Conservation (phyloP, 176 grass and related monocot species). For the Zea mays region DNA sequence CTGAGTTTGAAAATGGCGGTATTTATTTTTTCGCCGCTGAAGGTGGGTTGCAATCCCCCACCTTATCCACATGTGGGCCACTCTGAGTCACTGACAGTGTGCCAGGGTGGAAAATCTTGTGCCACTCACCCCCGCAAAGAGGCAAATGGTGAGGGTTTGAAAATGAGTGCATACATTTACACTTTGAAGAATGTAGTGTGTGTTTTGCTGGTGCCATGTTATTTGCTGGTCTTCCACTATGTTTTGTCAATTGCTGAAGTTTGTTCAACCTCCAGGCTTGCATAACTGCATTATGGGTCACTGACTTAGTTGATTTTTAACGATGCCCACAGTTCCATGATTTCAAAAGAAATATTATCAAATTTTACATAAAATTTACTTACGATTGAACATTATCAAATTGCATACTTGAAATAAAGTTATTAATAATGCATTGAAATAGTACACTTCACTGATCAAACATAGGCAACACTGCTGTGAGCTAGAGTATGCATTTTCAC, state of each 20-base stretch:
- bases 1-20: background rate
- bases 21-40: background rate
- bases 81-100: background rate
- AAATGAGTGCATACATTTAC: background rate
- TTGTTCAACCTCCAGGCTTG: background rate
- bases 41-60: background rate
- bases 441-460: background rate
- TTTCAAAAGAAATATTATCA: slow-evolving; percentile 16
- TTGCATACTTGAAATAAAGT: background rate
- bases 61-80: background rate
- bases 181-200: background rate
- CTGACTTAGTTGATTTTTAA: slow-evolving; percentile 11
- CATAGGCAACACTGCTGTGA: slow-evolving; percentile 1
- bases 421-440: background rate
- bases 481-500: background rate
- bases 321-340: background rate
- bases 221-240: background rate
- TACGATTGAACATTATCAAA: slow-evolving; percentile 8
- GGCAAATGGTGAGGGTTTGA: background rate
- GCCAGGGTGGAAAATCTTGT: background rate
- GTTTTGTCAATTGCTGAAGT: background rate
- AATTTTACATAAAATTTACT: background rate
- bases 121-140: background rate
- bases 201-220: slow-evolving; percentile 1
- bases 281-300: slow-evolving; percentile 1